Base-by-base conservation (phyloP, 345 rosid genomes). In the Erysimum cheiranthoides region DNA sequence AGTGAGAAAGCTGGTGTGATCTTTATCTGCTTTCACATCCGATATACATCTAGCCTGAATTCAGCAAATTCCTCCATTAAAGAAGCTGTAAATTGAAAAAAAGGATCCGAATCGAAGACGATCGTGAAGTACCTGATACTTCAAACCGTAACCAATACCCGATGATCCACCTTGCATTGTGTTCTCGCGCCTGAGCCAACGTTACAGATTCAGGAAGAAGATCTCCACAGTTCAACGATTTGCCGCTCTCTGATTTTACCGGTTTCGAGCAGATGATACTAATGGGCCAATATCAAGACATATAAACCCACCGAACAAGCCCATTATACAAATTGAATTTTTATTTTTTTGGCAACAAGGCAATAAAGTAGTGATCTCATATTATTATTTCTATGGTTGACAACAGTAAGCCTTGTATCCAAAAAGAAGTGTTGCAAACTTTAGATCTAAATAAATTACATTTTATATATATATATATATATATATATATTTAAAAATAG, bases 1-100 rank as follows among this genome's bases (percentile, higher is more conserved):
- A 32, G 98, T 81, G 83, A 92, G 87, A 84, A 95, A 95, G 89
- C 93, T 89, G 57, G 98, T 89, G 80, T 93, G 96, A 83, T 93
- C 96, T 6, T 81, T 84, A 81, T 90, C 97, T 32, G 98, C 99
- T 82, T 87, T 90, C 13, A 95, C 96, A 80, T 92, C 98, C 4
- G 94, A 73, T 57, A 89, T 88, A 84, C 99, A 92, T 76, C 99
- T 81, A 5, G 98, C 98, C 98, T 92, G 86, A 5, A 45, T 10
- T 11, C 30, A 39, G 8, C 27, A 58, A 12, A 61, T 2, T 18
- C 52, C 52, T 3, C 57, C 72, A 66, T 36, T 38, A 56, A 61
- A 27, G 53, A 52, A 73, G 60, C 45, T 28, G 28, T 9, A 43
- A 32, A 73, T 36, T 4, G 38, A 12, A 17, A 6, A 51, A 59